A percentile compares a stretch with the other conserved stretches of the same genome.
These are phyloP conservation scores for Monascus purpureus DNA, from an alignment of 495 filamentous ascomycete species.

Conservation along the genomic window DNA sequence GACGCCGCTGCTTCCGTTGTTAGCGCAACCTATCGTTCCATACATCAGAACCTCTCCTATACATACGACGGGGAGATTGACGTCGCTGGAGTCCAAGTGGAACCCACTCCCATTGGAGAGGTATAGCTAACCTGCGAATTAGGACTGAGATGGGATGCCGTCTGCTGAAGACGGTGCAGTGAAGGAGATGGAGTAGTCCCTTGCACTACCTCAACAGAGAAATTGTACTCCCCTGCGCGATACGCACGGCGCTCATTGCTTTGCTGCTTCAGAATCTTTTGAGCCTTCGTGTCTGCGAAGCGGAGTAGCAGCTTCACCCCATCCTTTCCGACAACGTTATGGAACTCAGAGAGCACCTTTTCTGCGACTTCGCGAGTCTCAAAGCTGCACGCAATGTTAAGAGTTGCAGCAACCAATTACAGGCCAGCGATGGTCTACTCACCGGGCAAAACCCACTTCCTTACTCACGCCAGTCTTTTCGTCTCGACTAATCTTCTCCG, in stretches of 20 bases:
- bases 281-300: conserved; percentile 88
- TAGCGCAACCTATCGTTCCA: conserved; percentile 4
- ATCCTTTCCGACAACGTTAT: conserved; percentile 52
- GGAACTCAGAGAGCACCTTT: conserved; percentile 67
- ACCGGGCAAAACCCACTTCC: conserved; percentile 96
- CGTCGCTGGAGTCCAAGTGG: conserved; percentile 35
- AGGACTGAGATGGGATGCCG: conserved; percentile 21
- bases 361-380: conserved; percentile 79
- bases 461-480: conserved; percentile 72
- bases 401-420: no score
- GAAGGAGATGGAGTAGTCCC: conserved; percentile 28
- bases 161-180: conserved; percentile 18
- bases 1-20: conserved; percentile 18
- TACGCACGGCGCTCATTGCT: conserved; percentile 86
- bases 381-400: conserved; percentile 56
- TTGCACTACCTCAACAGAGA: conserved; percentile 33
- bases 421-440: no score
- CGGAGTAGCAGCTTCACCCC: conserved; percentile 77
- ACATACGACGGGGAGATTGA: conserved; percentile 36
- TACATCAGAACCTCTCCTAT: not conserved
- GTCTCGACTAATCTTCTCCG: conserved; percentile 86
- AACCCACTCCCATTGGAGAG: conserved; percentile 24
- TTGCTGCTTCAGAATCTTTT: conserved; percentile 90
- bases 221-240: conserved; percentile 89
- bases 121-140: conserved; percentile 27